Base-by-base conservation (phyloP, 163 green algal genomes). In the Trebouxiophyceae sp. region DNA sequence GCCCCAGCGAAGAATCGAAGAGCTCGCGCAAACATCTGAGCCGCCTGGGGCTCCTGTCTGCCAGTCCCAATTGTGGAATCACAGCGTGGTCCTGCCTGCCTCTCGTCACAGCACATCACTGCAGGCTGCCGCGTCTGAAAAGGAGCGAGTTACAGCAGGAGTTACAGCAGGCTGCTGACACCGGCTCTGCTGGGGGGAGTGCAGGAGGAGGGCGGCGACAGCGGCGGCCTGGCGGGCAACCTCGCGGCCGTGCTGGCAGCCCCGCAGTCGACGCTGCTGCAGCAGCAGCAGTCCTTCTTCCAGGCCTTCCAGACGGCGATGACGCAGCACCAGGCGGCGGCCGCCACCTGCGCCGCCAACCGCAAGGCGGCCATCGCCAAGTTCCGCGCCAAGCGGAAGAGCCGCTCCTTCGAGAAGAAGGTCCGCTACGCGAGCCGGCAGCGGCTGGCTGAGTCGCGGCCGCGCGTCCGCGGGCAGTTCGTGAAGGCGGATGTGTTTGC, bases 401-500 rank as follows among this genome's bases (percentile, higher is more conserved):
- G 76, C n/a, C 70, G 81, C 33, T 83, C 75, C 58, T 89, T 86
- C 58, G 45, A 82, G 4, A 91, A 89, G 73, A 86, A 85, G 72
- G 81, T 88, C 31, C 73, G 86, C 2, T 93, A 93, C 67, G 79
- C 84, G 68, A 85, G 69, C 54, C 67, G 86, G 16, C 83, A 86
- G 61, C 72, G 74, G 6, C 78, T 93, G 50, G 86, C 86, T 8
- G 83, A 87, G 73, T 59, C 77, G 5, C 70, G 86, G 5, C 86
- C 84, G 0, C 74, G 86, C 5, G 70, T 89, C 2, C 63, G 74
- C 1, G 86, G 86, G 2, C 83, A 90, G 63, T 93, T 93, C 73
- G 82, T 90, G 0, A 87, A 85, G 65, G 73, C 68, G 22, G 65
- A 67, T 19, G 66, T 67, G 1, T 47, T 50, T 19, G 47, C 54